Base-by-base conservation (phyloP, 73 alveolate species). In the Stentor roeselii region DNA sequence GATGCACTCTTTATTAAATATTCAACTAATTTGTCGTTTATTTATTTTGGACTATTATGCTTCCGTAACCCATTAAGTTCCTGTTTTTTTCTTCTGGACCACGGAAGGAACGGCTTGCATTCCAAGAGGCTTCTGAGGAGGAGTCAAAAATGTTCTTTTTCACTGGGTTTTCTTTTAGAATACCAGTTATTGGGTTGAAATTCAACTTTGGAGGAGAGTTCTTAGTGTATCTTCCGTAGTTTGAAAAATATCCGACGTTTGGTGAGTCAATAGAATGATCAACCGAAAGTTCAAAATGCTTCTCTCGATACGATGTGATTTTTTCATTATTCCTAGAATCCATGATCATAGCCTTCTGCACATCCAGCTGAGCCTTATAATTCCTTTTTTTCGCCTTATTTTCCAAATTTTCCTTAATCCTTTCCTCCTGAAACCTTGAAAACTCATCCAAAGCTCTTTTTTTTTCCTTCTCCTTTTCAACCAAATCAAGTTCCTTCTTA, bases 251-350 rank as follows among this genome's bases (percentile, higher is more conserved):
- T 21, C 67, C 67, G 21, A 21, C 67, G 21, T 50, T 50, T 50
- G 67, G 67, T 50, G 67, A 50, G 67, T 50, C 67, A 50, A 50
- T 50, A 50, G 21, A 11, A 50, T 50, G 67, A 50, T 50, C 67
- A 11, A 50, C 6, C 6, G 6, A 50, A 50, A 50, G 21, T 50
- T 50, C 67, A 50, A 11, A 11, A 50, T 6, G 67, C 67, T 50
- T 50, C 21, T 50, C 67, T 50, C 21, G 67, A 6, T 21, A 11
- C 21, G 30, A 6, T 50, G 30, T 50, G 21, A 50, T 11, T 11
- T 21, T 50, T 21, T 50, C 67, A 50, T 50, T 50, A 50, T 11
- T 11, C 21, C 21, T 50, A 50, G 21, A 6, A 50, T 50, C 67
- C 21, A 11, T 50, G 6, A 50, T 11, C 6, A 11, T 11, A 50